Evolutionary conservation across 345 rosid species (phyloP).

Genomic region (Erodium maritimum): DNA sequence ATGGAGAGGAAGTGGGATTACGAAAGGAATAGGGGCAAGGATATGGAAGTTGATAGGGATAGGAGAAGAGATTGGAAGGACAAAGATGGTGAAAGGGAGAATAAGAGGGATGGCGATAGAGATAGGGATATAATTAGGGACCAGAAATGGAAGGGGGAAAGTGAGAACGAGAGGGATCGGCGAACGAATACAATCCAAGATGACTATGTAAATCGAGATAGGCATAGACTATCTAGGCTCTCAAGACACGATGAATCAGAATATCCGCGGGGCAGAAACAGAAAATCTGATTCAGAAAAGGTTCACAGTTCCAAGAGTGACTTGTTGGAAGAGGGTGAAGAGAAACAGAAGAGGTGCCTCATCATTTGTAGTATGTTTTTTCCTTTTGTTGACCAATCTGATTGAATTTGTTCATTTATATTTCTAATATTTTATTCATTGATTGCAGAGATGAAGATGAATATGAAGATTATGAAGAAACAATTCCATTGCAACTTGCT

Average conservation of each 20-base stretch:
- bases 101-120: slow-evolving; percentile 27
- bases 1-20: slow-evolving; percentile 5
- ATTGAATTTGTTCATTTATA: neutral
- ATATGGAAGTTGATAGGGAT: slow-evolving; percentile 7
- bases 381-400: neutral
- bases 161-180: too few relatives aligned
- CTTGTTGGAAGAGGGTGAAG: slow-evolving; percentile 21
- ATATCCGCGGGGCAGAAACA: slow-evolving; percentile 16
- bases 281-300: slow-evolving; percentile 21
- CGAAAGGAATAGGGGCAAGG: neutral
- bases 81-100: slow-evolving; percentile 25
- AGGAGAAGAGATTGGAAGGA: slow-evolving; percentile 21
- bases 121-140: slow-evolving; percentile 36
- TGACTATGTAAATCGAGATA: slow-evolving; percentile 18
- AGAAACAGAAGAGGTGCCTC: slow-evolving; percentile 31
- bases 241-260: slow-evolving; percentile 17
- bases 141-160: neutral
- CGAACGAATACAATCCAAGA: slow-evolving; percentile 22
- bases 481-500: slow-evolving; percentile 40
- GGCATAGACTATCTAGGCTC: slow-evolving; percentile 21
- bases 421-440: slow-evolving; percentile 11
- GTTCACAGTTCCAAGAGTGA: slow-evolving; percentile 19
- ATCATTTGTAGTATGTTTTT: neutral
- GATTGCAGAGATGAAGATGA: slow-evolving; percentile 43
- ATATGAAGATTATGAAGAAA: slow-evolving; percentile 55